A percentile compares a stretch with the other conserved stretches of the same genome.
phyloP scores from a whole-genome alignment of 495 filamentous ascomycete genomes.

The Talaromyces nanjingensis region DNA sequence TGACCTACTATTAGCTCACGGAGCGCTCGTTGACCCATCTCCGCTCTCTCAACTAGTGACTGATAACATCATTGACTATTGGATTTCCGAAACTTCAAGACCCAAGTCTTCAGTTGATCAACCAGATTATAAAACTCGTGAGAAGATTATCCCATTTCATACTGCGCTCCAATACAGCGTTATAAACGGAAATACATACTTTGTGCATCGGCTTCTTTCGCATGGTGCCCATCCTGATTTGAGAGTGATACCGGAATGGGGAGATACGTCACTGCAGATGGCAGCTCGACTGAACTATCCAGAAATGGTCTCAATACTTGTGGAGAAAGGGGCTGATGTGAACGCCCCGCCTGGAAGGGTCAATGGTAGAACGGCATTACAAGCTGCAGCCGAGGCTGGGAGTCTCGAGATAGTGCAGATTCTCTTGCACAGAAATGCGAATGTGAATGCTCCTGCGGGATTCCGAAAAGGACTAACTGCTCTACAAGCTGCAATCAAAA shows the following conservation, averaged over 20 bases:
- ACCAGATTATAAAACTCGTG: too few species aligned
- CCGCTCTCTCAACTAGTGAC: too few species aligned
- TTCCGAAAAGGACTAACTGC: background rate
- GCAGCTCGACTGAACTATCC: background rate
- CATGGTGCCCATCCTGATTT: conserved; percentile 11
- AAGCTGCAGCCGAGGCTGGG: background rate
- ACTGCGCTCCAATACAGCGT: conserved; percentile 5
- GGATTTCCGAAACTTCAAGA: too few species aligned
- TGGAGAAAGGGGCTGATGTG: background rate
- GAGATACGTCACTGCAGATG: conserved; percentile 3
- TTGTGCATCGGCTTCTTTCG: conserved; percentile 11
- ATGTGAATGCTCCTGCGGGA: background rate
- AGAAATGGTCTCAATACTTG: background rate
- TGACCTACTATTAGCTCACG: conserved; percentile 10
- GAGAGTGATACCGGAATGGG: background rate
- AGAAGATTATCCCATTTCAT: too few species aligned
- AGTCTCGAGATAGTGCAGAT: background rate
- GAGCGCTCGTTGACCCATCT: conserved; percentile 5
- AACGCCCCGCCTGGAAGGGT: background rate
- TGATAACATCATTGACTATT: too few species aligned
- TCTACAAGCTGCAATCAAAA: background rate
- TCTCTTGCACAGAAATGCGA: background rate
- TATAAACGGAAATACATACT: background rate
- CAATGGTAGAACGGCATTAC: background rate
- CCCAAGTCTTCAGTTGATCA: too few species aligned